Evolutionary conservation across 768 basidiomycete species (phyloP), one percentile per base, ranked within the genome.

Genomic region (Sistotremastrum niveocremeum): DNA sequence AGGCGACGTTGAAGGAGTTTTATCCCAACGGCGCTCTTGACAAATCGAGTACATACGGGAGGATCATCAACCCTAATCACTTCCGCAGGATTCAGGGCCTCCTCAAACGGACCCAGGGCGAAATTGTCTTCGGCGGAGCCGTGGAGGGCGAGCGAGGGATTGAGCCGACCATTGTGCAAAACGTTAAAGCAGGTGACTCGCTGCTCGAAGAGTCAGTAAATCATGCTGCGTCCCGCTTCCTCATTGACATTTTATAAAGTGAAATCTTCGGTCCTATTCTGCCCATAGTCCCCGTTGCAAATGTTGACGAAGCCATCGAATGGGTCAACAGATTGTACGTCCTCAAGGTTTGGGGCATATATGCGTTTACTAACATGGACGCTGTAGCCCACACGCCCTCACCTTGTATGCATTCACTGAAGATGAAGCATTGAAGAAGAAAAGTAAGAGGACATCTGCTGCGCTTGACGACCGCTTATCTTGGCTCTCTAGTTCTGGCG

Each of bases 201-300:
- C 60, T 89, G 50, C 84, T 91, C 83, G 68, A 69, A 56, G 79
- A 84, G 84, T 83, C 53, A 42, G 79, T 67, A 2, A 29, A 11
- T 20, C 9, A 48, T 37, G 4, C 11, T 10, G 33, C 9, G 44
- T 43, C 6, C 10, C 32, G n/a, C 39, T 5, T 20, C 33, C 51
- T 3, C 31, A 41, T 34, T 11, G 20, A 38, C 36, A 48, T 38
- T 34, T 42, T 32, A 38, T n/a, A 0, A 51, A 87, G 85, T 49
- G 89, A 91, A 55, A 70, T 90, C 38, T 90, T 93, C 53, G 89
- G 87, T 0, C 88, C 89, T 6, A 52, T 93, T 7, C 63, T 93
- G 28, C 81, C 85, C 3, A 68, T 93, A 37, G 64, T 91, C 1
- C 73, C 79, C 0, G 77, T 89, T 29, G 73, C 79, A n/a, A 58